Conservation (phyloP, 371 early-diverging fungal genomes). For the Mucor velutinosus region DNA sequence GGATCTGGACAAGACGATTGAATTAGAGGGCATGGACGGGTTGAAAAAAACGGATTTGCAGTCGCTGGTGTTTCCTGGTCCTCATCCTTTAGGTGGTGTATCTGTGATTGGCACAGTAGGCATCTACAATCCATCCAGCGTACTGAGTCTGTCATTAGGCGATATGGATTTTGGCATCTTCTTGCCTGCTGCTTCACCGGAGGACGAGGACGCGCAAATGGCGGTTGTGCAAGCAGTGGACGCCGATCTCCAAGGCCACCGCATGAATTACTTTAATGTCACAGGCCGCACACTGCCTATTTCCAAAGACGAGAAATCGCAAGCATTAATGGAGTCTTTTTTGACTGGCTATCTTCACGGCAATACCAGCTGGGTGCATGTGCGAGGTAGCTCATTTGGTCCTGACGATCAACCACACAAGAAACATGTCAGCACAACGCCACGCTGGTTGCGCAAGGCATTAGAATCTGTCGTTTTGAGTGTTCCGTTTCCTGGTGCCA, state of each 20-base stretch:
- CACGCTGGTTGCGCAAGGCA: conserved; percentile 48
- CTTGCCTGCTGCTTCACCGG: conserved; percentile 21
- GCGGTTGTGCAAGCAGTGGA: conserved; percentile 45
- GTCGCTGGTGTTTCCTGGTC: conserved; percentile 37
- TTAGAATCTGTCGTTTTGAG: conserved; percentile 30
- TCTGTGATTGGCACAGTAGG: conserved; percentile 34
- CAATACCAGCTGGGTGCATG: conserved; percentile 32
- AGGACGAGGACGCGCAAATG: conserved; percentile 35
- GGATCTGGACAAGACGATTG: conserved; percentile 32
- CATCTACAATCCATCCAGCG: conserved; percentile 49
- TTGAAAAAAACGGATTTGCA: conserved; percentile 40
- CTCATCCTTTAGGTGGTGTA: conserved; percentile 46
- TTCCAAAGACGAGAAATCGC: conserved; percentile 13
- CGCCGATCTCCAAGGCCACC: conserved; percentile 38
- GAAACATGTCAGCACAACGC: conserved; percentile 20
- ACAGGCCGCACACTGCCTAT: conserved; percentile 42
- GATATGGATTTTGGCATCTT: conserved; percentile 52
- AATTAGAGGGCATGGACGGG: conserved; percentile 51
- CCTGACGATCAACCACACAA: conserved; percentile 30
- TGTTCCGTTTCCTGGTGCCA: conserved; percentile 51
- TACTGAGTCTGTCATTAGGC: conserved; percentile 41
- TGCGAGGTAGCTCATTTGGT: conserved; percentile 39
- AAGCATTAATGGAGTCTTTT: conserved; percentile 34
- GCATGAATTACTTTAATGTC: conserved; percentile 43
- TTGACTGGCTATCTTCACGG: conserved; percentile 47